phyloP scores from a whole-genome alignment of 176 grass and related monocot genomes.

The Aegilops bicornis region DNA sequence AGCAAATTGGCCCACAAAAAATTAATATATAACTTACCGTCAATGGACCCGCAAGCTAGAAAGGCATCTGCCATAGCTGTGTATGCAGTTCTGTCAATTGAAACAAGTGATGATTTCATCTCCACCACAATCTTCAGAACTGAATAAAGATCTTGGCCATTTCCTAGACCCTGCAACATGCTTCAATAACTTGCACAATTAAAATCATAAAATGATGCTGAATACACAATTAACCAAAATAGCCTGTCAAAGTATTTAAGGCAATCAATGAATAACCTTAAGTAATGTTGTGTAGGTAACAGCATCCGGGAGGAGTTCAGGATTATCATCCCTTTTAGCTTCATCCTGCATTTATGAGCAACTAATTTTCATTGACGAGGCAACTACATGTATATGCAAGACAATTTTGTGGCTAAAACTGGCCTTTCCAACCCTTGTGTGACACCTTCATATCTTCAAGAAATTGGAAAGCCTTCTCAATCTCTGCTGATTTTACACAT shows the following conservation, averaged over 20 bases:
- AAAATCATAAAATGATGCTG: background rate
- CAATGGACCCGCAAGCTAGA: constrained; percentile 66
- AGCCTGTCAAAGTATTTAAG: background rate
- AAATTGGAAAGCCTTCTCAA: constrained; percentile 76
- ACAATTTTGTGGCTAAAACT: constrained; percentile 69
- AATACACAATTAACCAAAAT: constrained; percentile 4
- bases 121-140: constrained; percentile 79
- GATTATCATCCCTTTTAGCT: constrained; percentile 54
- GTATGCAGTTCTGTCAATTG: constrained; percentile 83
- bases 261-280: constrained; percentile 65
- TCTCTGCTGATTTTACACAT: constrained; percentile 70
- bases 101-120: constrained; percentile 74
- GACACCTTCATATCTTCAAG: constrained; percentile 98
- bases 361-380: constrained; percentile 32
- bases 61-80: constrained; percentile 86
- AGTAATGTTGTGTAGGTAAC: constrained; percentile 92
- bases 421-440: constrained; percentile 84
- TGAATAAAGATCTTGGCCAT: constrained; percentile 62
- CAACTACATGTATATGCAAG: constrained; percentile 30
- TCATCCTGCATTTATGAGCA: constrained; percentile 70
- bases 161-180: constrained; percentile 70
- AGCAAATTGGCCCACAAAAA: constrained; percentile 22
- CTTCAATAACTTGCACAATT: constrained; percentile 39
- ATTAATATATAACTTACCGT: constrained; percentile 41
- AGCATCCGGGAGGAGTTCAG: constrained; percentile 71